A percentile compares a stretch with the other conserved stretches of the same genome.
Conservation (phyloP, 2,329 filamentous ascomycete species). For the Aspergillus sp. region DNA sequence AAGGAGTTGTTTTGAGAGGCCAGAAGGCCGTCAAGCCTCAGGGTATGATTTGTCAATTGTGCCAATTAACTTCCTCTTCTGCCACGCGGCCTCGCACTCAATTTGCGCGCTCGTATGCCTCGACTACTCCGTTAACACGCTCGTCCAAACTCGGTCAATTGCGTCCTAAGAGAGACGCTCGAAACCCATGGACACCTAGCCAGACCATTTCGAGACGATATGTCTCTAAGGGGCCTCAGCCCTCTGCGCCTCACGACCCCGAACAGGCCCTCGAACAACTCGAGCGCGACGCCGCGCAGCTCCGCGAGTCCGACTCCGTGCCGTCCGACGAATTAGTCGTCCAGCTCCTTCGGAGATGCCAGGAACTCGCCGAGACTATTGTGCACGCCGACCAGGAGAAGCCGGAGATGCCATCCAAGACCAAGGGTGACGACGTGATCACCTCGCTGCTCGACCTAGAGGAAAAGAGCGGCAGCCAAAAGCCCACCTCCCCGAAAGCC, state of each 20-base stretch:
- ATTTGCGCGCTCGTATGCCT: constrained; percentile 21
- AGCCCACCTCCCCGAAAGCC: constrained; percentile 17
- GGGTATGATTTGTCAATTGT: constrained; percentile 39
- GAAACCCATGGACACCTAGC: constrained; percentile 4
- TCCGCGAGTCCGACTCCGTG: constrained; percentile 31
- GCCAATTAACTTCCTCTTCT: constrained; percentile 32
- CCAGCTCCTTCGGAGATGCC: constrained; percentile 35
- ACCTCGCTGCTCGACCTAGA: constrained; percentile 43
- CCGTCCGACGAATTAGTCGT: constrained; percentile 37
- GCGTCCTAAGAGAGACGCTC: constrained; percentile 14
- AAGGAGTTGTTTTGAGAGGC: constrained; percentile 32
- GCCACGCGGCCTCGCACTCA: constrained; percentile 18
- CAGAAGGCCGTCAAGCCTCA: constrained; percentile 24
- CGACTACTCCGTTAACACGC: constrained; percentile 12
- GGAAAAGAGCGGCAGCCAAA: constrained; percentile 33
- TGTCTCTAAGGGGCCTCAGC: constrained; percentile 17
- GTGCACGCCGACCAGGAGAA: constrained; percentile 26
- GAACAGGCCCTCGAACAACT: constrained; percentile 32
- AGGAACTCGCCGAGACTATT: constrained; percentile 32
- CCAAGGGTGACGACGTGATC: constrained; percentile 35
- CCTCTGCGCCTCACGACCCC: constrained; percentile 8
- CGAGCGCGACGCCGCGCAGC: constrained; percentile 24
- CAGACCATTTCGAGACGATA: constrained; percentile 14
- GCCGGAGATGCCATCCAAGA: constrained; percentile 8
- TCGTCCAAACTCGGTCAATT: constrained; percentile 17